Evolutionary conservation across 176 grass and related monocot species (phyloP).

Genomic region (Phoenix dactylifera): DNA sequence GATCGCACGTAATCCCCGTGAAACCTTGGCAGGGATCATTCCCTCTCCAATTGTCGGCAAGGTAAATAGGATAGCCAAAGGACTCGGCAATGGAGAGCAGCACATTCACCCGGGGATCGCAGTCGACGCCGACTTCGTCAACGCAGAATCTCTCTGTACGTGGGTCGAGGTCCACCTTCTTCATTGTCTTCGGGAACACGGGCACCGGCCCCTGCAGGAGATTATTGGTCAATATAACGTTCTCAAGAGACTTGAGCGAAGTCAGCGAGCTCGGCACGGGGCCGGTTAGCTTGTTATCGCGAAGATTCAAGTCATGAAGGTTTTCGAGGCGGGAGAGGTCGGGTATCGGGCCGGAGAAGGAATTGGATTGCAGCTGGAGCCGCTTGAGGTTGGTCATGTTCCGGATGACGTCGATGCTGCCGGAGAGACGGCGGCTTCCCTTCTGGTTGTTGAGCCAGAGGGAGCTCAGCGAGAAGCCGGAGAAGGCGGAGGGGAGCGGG

Average conservation of each 20-base stretch:
- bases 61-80: slow-evolving; percentile 10
- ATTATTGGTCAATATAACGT: slow-evolving; percentile 20
- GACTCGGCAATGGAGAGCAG: slow-evolving; percentile 18
- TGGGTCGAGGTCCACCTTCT: slow-evolving; percentile 6
- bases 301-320: slow-evolving; percentile 16
- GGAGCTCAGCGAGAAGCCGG: slow-evolving; percentile 14
- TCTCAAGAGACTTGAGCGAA: slow-evolving; percentile 13
- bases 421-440: slow-evolving; percentile 1
- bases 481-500: slow-evolving; percentile 9
- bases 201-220: slow-evolving; percentile 29
- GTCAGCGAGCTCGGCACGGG: slow-evolving; percentile 25
- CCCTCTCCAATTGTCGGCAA: slow-evolving; percentile 26
- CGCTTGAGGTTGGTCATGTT: slow-evolving; percentile 16
- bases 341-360: slow-evolving; percentile 25
- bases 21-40: slow-evolving; percentile 27
- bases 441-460: slow-evolving; percentile 39
- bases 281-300: slow-evolving; percentile 34
- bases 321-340: slow-evolving; percentile 19
- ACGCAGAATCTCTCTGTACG: slow-evolving; percentile 23
- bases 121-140: neutral
- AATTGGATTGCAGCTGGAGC: slow-evolving; percentile 20
- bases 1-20: slow-evolving; percentile 24
- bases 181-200: slow-evolving; percentile 10
- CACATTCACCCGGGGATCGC: slow-evolving; percentile 11
- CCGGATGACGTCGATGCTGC: slow-evolving; percentile 14